Evolutionary conservation across 768 basidiomycete species (phyloP), one percentile per base, ranked within the genome.

Genomic region (Russula emetica): DNA sequence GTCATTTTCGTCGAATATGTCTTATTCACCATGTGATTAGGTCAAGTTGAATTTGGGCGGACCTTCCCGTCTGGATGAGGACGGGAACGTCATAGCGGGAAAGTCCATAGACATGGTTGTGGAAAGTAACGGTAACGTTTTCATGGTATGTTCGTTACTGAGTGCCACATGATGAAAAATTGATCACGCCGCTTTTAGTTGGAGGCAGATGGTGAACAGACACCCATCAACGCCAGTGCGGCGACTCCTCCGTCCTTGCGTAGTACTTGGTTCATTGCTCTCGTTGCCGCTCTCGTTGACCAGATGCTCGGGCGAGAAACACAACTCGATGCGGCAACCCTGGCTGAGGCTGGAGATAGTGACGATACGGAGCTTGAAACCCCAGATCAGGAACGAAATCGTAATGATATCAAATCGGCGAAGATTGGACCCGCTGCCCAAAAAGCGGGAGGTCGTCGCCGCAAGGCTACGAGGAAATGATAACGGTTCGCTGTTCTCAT

Each of bases 61-160:
- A 34, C 73, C 75, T 16, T 76, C 76, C 54, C 78, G 77, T 26
- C 62, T 74, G 8, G 83, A 86, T 67, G 85, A 83, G 62, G 84
- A 83, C 58, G 87, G 86, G 5, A 80, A 82, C 62, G 66, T 74
- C 20, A 71, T 76, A 26, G 72, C 74, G 34, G 82, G 79, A 9
- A 83, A 80, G 72, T 81, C 76, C 75, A 77, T 93, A 63, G 91
- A 94, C 64, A 85, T 93, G 85, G 79, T 92, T 22, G 92, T 95
- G 13, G 88, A 92, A 63, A 85, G 85, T 50, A 69, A 69, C 57
- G 77, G 82, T 49, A 71, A 85, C 42, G 90, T 94, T 45, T 94
- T 83, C 75, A 79, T 93, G 61, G 90, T 92, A 71, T 73, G 88
- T 81, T 36, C 3, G 16, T 47, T 34, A 47, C 47, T 53, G 58